phyloP scores from a whole-genome alignment of 164 flowering plant species.

The Paratinospora sagittata region DNA sequence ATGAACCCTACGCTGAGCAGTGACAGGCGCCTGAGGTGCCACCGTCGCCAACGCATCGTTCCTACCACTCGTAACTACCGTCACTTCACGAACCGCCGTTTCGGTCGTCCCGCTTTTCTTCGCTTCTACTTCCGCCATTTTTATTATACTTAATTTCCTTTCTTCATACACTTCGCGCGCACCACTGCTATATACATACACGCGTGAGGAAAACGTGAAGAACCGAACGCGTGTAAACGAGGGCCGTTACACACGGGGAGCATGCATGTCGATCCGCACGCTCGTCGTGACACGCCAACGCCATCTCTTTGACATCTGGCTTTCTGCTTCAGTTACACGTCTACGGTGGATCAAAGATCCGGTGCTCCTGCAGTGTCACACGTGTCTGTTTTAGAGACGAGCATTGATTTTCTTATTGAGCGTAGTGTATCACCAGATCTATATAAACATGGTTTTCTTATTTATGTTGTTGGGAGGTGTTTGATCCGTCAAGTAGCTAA shows the following conservation, averaged over 20 bases:
- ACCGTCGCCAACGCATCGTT: constrained; percentile 45
- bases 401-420: too few species aligned
- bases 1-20: constrained; percentile 49
- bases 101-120: neutral
- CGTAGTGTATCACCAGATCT: too few species aligned
- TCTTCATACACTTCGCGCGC: neutral
- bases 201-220: neutral
- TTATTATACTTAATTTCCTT: neutral
- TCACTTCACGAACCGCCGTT: neutral
- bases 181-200: neutral
- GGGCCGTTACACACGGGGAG: neutral
- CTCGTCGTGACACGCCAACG: neutral
- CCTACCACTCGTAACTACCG: neutral
- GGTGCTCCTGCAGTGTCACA: neutral
- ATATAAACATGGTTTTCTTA: too few species aligned
- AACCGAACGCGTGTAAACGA: neutral
- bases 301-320: neutral
- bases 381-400: too few species aligned
- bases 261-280: neutral
- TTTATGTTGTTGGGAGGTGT: too few species aligned
- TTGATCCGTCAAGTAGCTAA: too few species aligned
- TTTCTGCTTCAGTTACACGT: too few species aligned
- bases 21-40: constrained; percentile 65
- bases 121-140: neutral
- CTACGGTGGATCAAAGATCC: neutral